Percentiles rank a stretch among this genome's conserved stretches.
Evolutionary conservation across 1,284 basidiomycete genomes (phyloP).

Genomic region (Thelephora terrestris): DNA sequence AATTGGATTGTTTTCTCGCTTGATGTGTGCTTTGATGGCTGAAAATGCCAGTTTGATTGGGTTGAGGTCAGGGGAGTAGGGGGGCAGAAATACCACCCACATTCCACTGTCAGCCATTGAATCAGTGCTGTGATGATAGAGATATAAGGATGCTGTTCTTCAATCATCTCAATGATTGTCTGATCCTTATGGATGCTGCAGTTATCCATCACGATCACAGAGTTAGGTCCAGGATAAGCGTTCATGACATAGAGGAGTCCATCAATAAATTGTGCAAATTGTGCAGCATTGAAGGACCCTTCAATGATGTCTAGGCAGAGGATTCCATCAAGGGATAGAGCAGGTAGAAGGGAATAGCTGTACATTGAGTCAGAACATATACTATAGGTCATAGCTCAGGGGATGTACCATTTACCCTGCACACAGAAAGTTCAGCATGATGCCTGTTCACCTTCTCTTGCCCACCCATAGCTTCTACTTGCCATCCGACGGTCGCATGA

Average conservation of each 20-base stretch:
- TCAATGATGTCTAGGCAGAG: slow-evolving; percentile 21
- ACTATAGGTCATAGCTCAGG: too few relatives aligned
- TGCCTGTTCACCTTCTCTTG: slow-evolving; percentile 12
- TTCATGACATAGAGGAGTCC: slow-evolving; percentile 24
- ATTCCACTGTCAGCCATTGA: slow-evolving; percentile 16
- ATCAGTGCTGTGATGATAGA: background rate
- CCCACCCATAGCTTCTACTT: slow-evolving; percentile 15
- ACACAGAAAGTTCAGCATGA: slow-evolving; percentile 15
- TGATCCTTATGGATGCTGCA: slow-evolving; percentile 21
- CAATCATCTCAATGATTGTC: slow-evolving; percentile 21
- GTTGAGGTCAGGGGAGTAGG: slow-evolving; percentile 27
- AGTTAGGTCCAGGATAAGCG: slow-evolving; percentile 23
- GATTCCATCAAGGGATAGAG: too few relatives aligned
- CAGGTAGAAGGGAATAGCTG: slow-evolving; percentile 27
- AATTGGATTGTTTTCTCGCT: too few relatives aligned
- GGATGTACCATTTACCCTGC: slow-evolving; percentile 15
- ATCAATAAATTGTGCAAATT: slow-evolving; percentile 21
- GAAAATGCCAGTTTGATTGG: slow-evolving; percentile 26
- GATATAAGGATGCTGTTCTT: slow-evolving; percentile 16
- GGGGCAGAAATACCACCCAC: slow-evolving; percentile 23
- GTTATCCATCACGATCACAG: slow-evolving; percentile 28
- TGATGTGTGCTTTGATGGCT: slow-evolving; percentile 17
- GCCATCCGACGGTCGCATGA: slow-evolving; percentile 14
- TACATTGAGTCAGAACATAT: slow-evolving; percentile 8
- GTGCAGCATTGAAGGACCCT: slow-evolving; percentile 13